These are phyloP conservation scores for Spergularia marina DNA, from an alignment of 148 eudicot species.

Conservation along the genomic window DNA sequence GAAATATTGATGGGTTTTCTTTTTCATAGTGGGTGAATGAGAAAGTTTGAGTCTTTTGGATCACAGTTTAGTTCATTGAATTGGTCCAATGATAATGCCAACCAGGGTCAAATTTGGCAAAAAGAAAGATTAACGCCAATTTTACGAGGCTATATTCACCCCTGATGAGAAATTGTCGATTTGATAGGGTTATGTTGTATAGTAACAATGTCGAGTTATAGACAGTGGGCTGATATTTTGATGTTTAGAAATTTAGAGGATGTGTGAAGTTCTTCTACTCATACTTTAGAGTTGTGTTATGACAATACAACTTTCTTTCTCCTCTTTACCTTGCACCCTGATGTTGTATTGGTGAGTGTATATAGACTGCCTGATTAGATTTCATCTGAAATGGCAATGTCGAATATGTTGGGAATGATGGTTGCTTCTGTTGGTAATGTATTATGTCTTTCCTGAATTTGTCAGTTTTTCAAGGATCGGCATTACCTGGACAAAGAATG, in stretches of 20 bases:
- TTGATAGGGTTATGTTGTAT: background rate
- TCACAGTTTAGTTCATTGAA: background rate
- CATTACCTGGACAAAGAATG: conserved; percentile 98
- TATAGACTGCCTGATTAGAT: background rate
- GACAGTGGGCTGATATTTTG: background rate
- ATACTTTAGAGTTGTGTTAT: background rate
- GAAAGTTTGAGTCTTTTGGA: background rate
- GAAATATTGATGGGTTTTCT: background rate
- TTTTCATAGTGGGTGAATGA: background rate
- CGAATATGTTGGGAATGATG: background rate
- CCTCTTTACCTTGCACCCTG: background rate
- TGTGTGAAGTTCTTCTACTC: background rate
- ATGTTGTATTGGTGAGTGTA: background rate
- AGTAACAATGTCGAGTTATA: background rate
- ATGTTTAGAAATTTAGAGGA: background rate
- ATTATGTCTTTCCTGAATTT: conserved; percentile 16
- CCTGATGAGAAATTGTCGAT: background rate
- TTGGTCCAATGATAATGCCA: background rate
- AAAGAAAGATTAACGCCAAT: too few relatives aligned
- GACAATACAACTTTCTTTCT: background rate
- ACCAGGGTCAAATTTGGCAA: too few relatives aligned
- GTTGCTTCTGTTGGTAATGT: background rate
- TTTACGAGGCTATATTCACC: too few relatives aligned
- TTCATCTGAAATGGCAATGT: background rate
- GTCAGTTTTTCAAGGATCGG: conserved; percentile 95